phyloP scores from a whole-genome alignment of 306 rosid genomes.

The Echinosophora koreensis region DNA sequence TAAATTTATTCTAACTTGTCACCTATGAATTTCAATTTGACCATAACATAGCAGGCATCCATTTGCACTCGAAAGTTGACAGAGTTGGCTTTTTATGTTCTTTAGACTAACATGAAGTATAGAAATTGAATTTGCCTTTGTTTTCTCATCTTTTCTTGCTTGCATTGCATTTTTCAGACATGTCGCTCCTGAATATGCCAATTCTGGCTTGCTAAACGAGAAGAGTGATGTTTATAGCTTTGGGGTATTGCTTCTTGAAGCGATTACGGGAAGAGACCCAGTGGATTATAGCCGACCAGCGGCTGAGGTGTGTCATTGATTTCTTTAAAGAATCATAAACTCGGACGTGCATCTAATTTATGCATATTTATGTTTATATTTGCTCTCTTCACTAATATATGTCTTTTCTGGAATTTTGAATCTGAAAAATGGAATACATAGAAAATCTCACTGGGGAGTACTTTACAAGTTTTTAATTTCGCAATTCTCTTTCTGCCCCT shows the following conservation, averaged over 20 bases:
- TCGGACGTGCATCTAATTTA: conserved; percentile 4
- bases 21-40: neutral
- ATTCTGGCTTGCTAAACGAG: conserved; percentile 89
- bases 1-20: neutral
- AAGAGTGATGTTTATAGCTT: conserved; percentile 92
- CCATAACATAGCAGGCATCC: neutral
- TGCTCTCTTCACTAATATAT: conserved; percentile 13
- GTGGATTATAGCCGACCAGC: conserved; percentile 85
- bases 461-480: neutral
- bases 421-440: conserved; percentile 6
- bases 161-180: conserved; percentile 62
- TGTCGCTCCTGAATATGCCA: conserved; percentile 97
- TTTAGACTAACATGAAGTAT: neutral
- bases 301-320: conserved; percentile 64
- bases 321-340: conserved; percentile 18
- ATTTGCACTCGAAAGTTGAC: neutral
- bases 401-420: conserved; percentile 31
- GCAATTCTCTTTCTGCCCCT: neutral
- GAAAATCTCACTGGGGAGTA: conserved; percentile 21
- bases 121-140: conserved; percentile 19
- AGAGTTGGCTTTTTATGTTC: neutral
- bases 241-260: conserved; percentile 84
- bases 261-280: conserved; percentile 92
- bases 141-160: conserved; percentile 22
- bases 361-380: neutral